Evolutionary conservation across 768 basidiomycete species (phyloP), one percentile per base, ranked within the genome.

Genomic region (Trametes cubensis): DNA sequence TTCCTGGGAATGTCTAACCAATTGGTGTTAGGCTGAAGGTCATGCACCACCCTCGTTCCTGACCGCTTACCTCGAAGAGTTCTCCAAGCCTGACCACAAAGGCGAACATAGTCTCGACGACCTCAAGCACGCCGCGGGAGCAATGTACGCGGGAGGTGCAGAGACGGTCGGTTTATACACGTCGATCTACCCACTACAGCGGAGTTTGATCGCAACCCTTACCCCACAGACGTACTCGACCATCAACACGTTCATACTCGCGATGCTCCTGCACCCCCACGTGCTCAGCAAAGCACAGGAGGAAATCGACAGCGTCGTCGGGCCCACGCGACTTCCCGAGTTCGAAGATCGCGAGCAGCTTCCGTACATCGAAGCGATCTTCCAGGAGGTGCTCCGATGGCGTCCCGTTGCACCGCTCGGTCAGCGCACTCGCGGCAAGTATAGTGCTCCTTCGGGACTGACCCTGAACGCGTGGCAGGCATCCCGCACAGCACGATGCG

Each of bases 401-500:
- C 48, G 58, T n/a, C 49, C 58, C 26, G 57, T 55, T 11, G 50
- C 41, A 3, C 49, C 53, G 25, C 41, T 59, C 39, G 58, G 45
- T 56, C 5, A 38, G 55, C 45, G 6, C 28, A 2, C 10, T 41
- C 41, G 39, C 42, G 34, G 20, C 41, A 55, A 21, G 20, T 11
- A 23, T 6, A 21, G 10, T 46, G 21, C 13, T 20, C 21, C 13
- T 20, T 21, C 15, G 17, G 42, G 20, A 23, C 21, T 44, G 40
- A 42, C 39, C 39, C 17, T n/a, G 20, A 39, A 8, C 41, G 30
- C 30, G 6, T 15, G 6, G 7, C 41, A 69, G 70, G 65, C 18
- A 45, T 72, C 18, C 68, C 70, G 18, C 71, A 72, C 58, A 50
- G 48, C 42, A 55, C 66, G 34, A 63, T 55, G 46, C 28, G 66